phyloP scores from a whole-genome alignment of 2,329 filamentous ascomycete genomes.

The Scedosporium aurantiacum region DNA sequence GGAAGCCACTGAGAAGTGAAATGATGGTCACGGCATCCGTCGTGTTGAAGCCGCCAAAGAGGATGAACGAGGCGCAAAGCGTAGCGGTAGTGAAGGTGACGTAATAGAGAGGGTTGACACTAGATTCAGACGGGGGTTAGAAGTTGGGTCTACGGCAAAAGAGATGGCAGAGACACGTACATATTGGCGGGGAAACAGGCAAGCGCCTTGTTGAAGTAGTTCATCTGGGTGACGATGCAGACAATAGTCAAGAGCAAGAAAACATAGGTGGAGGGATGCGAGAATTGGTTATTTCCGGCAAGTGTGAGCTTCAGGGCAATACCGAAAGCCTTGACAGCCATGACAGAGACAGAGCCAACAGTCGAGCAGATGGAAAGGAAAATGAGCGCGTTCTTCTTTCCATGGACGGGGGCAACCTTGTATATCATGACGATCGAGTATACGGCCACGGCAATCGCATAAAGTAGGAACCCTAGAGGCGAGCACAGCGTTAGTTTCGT shows the following conservation, averaged over 20 bases:
- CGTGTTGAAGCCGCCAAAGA: constrained; percentile 94
- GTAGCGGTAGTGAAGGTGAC: constrained; percentile 95
- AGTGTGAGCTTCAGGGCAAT: constrained; percentile 95
- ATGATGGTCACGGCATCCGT: constrained; percentile 84
- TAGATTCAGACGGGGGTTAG: constrained; percentile 21
- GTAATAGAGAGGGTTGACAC: constrained; percentile 93
- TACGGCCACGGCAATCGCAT: constrained; percentile 65
- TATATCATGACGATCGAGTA: constrained; percentile 97
- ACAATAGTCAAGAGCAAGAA: constrained; percentile 88
- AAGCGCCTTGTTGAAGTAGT: constrained; percentile 98
- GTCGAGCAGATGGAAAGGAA: constrained; percentile 97
- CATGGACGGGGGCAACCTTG: constrained; percentile 76
- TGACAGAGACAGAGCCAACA: constrained; percentile 93
- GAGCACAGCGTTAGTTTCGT: not conserved
- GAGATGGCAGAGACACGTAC: constrained; percentile 41
- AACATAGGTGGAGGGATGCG: constrained; percentile 89
- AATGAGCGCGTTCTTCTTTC: constrained; percentile 90
- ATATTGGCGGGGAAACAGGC: constrained; percentile 96
- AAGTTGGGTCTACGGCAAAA: not conserved
- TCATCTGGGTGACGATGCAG: constrained; percentile 98
- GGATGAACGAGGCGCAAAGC: constrained; percentile 86
- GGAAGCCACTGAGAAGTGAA: constrained; percentile 83
- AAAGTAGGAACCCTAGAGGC: constrained; percentile 70
- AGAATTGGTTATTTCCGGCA: constrained; percentile 88
- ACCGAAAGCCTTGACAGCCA: constrained; percentile 97